These are phyloP conservation scores for Eleusine coracana DNA, from an alignment of 176 grass and related monocot species.

Conservation along the genomic window DNA sequence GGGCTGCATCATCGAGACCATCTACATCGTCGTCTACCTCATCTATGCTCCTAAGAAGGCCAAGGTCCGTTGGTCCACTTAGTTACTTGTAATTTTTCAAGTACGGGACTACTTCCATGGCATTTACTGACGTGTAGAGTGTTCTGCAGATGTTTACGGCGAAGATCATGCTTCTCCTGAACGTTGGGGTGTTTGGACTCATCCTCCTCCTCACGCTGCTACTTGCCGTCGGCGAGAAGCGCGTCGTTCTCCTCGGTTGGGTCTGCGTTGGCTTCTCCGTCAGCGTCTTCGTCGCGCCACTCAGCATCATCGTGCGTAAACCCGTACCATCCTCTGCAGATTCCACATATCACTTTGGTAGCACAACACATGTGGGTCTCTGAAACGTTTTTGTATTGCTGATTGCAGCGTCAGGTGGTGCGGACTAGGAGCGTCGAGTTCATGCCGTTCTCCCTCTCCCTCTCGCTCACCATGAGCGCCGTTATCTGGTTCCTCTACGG, in stretches of 20 bases:
- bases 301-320: conserved; percentile 73
- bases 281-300: conserved; percentile 75
- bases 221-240: conserved; percentile 28
- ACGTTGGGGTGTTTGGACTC: conserved; percentile 58
- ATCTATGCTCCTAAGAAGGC: conserved; percentile 63
- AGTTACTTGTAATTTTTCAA: background rate
- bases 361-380: background rate
- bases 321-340: background rate
- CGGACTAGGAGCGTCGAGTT: conserved; percentile 82
- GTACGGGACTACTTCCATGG: too few species aligned
- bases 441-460: conserved; percentile 87
- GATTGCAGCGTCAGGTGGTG: conserved; percentile 66
- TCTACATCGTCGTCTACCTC: conserved; percentile 76
- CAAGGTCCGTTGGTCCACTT: conserved; percentile 27
- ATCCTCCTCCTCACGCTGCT: conserved; percentile 72
- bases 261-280: conserved; percentile 81
- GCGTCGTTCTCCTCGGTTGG: conserved; percentile 65
- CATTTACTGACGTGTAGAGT: background rate
- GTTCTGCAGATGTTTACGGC: conserved; percentile 57
- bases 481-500: conserved; percentile 87
- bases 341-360: background rate
- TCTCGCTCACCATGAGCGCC: conserved; percentile 74
- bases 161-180: conserved; percentile 64
- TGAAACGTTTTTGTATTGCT: background rate
- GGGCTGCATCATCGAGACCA: conserved; percentile 80